Evolutionary conservation across 371 early-diverging fungal species (phyloP).

Genomic region (Syncephalastrum racemosum): DNA sequence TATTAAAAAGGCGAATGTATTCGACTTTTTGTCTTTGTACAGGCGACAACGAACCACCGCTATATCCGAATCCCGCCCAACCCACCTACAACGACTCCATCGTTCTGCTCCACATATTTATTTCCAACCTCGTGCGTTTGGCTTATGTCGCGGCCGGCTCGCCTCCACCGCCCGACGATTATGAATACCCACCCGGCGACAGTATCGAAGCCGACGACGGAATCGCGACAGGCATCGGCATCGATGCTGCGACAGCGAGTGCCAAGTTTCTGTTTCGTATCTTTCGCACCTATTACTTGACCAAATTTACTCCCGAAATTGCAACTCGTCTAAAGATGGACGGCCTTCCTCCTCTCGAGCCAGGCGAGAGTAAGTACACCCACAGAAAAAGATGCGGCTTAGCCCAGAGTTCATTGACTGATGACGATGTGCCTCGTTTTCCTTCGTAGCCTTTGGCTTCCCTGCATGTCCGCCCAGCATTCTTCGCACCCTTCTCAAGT

Average conservation of each 20-base stretch:
- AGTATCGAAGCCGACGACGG: conserved; percentile 59
- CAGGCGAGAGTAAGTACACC: background rate
- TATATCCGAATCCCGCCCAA: conserved; percentile 57
- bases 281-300: conserved; percentile 64
- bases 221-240: conserved; percentile 65
- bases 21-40: background rate
- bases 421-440: too few species aligned
- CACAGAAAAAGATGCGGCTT: background rate
- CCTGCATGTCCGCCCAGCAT: conserved; percentile 73
- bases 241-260: conserved; percentile 67
- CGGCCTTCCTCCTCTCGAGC: conserved; percentile 24
- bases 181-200: conserved; percentile 53
- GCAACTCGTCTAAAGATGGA: conserved; percentile 45
- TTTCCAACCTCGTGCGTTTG: conserved; percentile 59
- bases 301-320: conserved; percentile 69
- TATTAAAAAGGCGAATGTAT: background rate
- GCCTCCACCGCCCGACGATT: conserved; percentile 58
- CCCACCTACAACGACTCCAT: conserved; percentile 62
- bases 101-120: conserved; percentile 56
- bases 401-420: too few species aligned
- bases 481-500: conserved; percentile 63
- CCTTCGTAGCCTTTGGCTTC: conserved; percentile 52
- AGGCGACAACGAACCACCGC: conserved; percentile 54
- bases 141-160: conserved; percentile 71
- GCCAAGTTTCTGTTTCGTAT: conserved; percentile 72